These are phyloP conservation scores for Pontederia paniculata DNA, from an alignment of 176 grass and related monocot species.

Conservation along the genomic window DNA sequence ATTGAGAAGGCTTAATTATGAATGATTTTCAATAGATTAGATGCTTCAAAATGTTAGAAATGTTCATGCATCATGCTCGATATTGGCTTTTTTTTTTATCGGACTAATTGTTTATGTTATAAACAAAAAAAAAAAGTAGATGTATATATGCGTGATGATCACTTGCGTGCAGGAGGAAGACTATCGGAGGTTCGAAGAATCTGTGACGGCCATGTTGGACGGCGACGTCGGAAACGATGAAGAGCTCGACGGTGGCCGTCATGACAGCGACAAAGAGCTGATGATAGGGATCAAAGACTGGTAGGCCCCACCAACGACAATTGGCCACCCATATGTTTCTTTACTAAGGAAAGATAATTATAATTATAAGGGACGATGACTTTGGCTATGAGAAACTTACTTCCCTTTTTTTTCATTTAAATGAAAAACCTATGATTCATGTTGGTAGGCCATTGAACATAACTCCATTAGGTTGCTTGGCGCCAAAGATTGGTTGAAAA, in stretches of 20 bases:
- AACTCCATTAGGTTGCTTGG: no score
- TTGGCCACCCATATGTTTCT: no score
- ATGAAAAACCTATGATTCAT: no score
- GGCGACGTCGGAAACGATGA: neutral
- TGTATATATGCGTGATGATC: neutral
- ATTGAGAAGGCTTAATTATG: no score
- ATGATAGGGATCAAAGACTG: slow-evolving; percentile 21
- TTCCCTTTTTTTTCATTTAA: no score
- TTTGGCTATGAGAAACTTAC: no score
- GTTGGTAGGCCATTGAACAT: no score
- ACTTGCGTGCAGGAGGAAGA: slow-evolving; percentile 12
- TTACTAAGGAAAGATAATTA: no score
- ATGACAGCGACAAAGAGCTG: slow-evolving; percentile 10
- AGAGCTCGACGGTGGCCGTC: neutral
- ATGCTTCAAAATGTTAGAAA: neutral
- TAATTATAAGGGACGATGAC: no score
- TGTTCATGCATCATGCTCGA: neutral
- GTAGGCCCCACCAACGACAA: neutral
- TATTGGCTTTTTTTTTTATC: neutral
- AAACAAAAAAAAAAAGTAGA: no score
- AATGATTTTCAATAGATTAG: neutral
- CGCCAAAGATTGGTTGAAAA: no score
- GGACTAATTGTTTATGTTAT: neutral
- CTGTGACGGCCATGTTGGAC: slow-evolving; percentile 12
- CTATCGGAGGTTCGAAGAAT: slow-evolving; percentile 15